A percentile compares a stretch with the other conserved stretches of the same genome.
Conservation (phyloP, 495 filamentous ascomycete species). For the Hyaloscypha variabilis region DNA sequence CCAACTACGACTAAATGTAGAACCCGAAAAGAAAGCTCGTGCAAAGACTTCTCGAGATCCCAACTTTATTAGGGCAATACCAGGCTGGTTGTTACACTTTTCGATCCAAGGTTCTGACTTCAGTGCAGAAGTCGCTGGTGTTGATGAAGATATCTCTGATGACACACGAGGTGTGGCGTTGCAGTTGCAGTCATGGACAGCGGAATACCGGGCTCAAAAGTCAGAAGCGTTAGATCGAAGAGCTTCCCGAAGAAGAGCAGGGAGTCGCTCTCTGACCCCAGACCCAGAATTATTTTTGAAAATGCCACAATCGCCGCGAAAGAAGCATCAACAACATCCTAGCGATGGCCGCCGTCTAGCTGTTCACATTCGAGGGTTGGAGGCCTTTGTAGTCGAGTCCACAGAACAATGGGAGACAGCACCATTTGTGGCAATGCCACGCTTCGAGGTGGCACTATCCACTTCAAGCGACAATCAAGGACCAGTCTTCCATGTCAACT, state of each 20-base stretch:
- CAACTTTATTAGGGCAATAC: constrained; percentile 77
- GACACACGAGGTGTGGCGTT: constrained; percentile 79
- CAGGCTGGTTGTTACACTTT: constrained; percentile 82
- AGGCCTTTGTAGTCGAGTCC: constrained; percentile 87
- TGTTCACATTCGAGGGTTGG: constrained; percentile 78
- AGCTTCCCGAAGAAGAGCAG: constrained; percentile 57
- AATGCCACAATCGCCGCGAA: constrained; percentile 64
- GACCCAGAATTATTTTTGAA: constrained; percentile 59
- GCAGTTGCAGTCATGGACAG: constrained; percentile 86
- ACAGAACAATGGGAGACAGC: constrained; percentile 83
- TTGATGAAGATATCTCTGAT: constrained; percentile 79
- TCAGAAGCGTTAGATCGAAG: constrained; percentile 57
- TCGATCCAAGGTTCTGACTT: constrained; percentile 86
- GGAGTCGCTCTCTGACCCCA: constrained; percentile 59
- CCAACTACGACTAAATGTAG: constrained; percentile 68
- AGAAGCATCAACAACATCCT: constrained; percentile 53
- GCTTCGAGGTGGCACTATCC: constrained; percentile 82
- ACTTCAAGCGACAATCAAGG: constrained; percentile 85
- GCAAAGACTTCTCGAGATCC: constrained; percentile 51
- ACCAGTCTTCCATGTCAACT: constrained; percentile 83
- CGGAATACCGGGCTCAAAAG: constrained; percentile 86
- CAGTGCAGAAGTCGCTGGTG: constrained; percentile 85
- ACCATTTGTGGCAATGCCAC: constrained; percentile 82
- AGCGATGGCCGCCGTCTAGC: constrained; percentile 86
- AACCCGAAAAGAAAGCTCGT: constrained; percentile 59